These are phyloP conservation scores for Amanita pseudoporphyria DNA, from an alignment of 768 basidiomycete genomes.

Conservation along the genomic window DNA sequence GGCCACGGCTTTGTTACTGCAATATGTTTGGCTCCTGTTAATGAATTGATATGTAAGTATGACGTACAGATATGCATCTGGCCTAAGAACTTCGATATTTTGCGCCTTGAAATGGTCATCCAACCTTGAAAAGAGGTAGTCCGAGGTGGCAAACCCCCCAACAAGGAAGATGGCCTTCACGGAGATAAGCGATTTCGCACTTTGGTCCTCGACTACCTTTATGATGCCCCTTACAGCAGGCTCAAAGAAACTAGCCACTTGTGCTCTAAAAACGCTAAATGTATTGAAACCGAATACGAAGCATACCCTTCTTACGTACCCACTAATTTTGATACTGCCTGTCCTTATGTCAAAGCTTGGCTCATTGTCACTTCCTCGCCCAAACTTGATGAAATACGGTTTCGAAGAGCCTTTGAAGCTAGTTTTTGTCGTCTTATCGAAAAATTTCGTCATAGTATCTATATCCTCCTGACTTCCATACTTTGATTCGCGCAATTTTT, in stretches of 20 bases:
- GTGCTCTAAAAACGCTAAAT: not conserved
- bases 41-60: not conserved
- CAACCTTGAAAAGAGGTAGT: constrained; percentile 35
- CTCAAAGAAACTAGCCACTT: constrained; percentile 6
- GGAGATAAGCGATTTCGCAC: not conserved
- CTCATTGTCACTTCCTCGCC: constrained; percentile 31
- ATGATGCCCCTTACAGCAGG: constrained; percentile 3
- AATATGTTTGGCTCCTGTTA: not conserved
- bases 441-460: constrained; percentile 23
- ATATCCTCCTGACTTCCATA: constrained; percentile 27
- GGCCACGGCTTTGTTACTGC: constrained; percentile 18
- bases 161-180: constrained; percentile 32
- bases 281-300: constrained; percentile 18
- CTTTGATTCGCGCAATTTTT: not conserved
- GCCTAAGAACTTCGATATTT: constrained; percentile 28
- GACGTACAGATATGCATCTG: constrained; percentile 38
- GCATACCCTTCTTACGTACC: not conserved
- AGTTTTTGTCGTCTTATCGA: constrained; percentile 39
- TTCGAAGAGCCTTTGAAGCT: constrained; percentile 25
- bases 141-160: constrained; percentile 43
- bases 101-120: constrained; percentile 23
- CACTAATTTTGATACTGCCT: constrained; percentile 22
- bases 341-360: constrained; percentile 27
- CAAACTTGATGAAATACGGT: constrained; percentile 38
- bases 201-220: not conserved